These are phyloP conservation scores for Zymoseptoria pseudotritici DNA, from an alignment of 2,329 filamentous ascomycete species.

Conservation along the genomic window DNA sequence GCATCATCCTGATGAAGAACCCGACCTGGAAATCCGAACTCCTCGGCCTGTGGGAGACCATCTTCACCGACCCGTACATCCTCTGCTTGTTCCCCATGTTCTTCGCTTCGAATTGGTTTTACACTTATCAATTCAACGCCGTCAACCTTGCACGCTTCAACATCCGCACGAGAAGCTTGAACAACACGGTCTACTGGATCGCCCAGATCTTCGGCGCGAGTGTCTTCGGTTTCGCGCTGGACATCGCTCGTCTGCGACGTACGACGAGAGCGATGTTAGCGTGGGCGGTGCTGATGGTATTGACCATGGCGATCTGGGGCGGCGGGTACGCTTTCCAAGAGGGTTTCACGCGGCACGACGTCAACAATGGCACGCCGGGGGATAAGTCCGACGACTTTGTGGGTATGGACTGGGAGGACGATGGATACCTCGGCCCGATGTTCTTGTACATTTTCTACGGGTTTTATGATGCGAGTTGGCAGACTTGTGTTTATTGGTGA, in stretches of 20 bases:
- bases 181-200: conserved; percentile 65
- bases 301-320: conserved; percentile 76
- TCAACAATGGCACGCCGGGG: conserved; percentile 16
- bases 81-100: conserved; percentile 78
- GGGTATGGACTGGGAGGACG: conserved; percentile 57
- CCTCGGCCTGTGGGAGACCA: conserved; percentile 64
- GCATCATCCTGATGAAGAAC: conserved; percentile 83
- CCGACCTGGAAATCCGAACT: conserved; percentile 79
- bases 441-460: conserved; percentile 88
- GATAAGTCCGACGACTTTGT: not conserved
- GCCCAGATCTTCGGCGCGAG: conserved; percentile 71
- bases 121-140: conserved; percentile 70
- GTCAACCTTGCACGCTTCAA: conserved; percentile 66
- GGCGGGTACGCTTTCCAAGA: conserved; percentile 75
- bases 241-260: conserved; percentile 52
- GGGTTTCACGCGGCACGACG: conserved; percentile 43
- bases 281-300: conserved; percentile 53
- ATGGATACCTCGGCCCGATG: conserved; percentile 68
- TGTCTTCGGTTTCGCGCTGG: conserved; percentile 65
- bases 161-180: conserved; percentile 61
- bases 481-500: conserved; percentile 75
- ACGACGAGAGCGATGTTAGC: conserved; percentile 59
- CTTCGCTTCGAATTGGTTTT: conserved; percentile 72
- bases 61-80: conserved; percentile 65
- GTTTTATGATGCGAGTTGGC: conserved; percentile 83